Evolutionary conservation across 441 rosid species (phyloP).

Genomic region (Adansonia rubrostipa): DNA sequence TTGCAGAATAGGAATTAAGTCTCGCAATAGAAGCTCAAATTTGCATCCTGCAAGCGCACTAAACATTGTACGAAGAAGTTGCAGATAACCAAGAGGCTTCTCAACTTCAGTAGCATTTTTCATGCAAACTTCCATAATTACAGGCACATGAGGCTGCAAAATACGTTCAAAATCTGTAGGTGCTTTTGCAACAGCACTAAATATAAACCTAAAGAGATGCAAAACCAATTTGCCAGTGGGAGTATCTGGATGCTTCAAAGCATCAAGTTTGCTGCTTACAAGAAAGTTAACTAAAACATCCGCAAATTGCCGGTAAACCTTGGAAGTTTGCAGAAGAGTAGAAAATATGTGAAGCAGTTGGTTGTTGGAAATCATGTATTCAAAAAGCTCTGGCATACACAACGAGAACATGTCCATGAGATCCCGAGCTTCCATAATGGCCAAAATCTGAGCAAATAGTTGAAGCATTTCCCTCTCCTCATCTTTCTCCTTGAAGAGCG

Average conservation of each 20-base stretch:
- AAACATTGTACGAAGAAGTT: constrained; percentile 90
- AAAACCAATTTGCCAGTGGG: constrained; percentile 83
- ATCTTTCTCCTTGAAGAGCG: constrained; percentile 90
- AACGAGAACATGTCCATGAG: constrained; percentile 98
- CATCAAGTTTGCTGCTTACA: constrained; percentile 84
- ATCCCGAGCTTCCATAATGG: constrained; percentile 97
- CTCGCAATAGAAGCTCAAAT: constrained; percentile 86
- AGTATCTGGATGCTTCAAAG: constrained; percentile 83
- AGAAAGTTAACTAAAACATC: constrained; percentile 92
- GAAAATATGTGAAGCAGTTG: constrained; percentile 91
- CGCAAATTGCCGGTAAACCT: constrained; percentile 88
- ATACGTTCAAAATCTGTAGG: constrained; percentile 95
- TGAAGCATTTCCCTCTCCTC: constrained; percentile 95
- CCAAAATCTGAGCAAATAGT: constrained; percentile 85
- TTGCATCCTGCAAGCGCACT: constrained; percentile 96
- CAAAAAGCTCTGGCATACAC: constrained; percentile 97
- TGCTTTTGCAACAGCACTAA: constrained; percentile 86
- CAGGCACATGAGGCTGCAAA: constrained; percentile 93
- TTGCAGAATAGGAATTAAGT: constrained; percentile 80
- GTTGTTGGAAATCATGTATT: constrained; percentile 87
- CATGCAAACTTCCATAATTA: constrained; percentile 94
- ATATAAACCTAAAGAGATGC: constrained; percentile 86
- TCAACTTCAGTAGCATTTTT: constrained; percentile 94
- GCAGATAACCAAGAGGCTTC: constrained; percentile 90
- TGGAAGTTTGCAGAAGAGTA: constrained; percentile 73